Conservation (phyloP, 2,329 filamentous ascomycete species). For the Aspergillus novoparasiticus region DNA sequence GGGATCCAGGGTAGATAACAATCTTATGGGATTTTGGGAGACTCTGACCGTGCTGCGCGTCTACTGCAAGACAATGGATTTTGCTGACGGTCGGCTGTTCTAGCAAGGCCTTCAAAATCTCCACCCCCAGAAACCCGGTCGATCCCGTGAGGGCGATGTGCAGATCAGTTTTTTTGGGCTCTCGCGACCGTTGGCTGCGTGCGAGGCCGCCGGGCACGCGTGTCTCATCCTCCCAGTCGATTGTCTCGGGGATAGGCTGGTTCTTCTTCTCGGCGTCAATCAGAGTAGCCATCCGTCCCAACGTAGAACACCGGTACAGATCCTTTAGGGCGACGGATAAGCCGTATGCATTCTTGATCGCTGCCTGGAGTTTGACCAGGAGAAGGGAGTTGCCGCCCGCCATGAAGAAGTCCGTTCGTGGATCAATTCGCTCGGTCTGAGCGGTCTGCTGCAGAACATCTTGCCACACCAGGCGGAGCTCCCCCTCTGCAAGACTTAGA, state of each 20-base stretch:
- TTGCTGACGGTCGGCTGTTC: conserved; percentile 30
- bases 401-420: conserved; percentile 23
- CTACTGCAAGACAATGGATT: conserved; percentile 50
- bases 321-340: conserved; percentile 28
- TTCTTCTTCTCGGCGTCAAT: neutral
- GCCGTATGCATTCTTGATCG: neutral
- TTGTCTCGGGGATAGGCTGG: no score
- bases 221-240: no score
- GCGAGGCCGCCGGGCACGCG: no score
- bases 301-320: conserved; percentile 14
- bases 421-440: conserved; percentile 4
- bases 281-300: neutral
- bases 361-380: conserved; percentile 35
- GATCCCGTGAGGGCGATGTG: conserved; percentile 28
- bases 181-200: conserved; percentile 20
- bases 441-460: neutral
- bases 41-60: neutral
- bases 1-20: conserved; percentile 39
- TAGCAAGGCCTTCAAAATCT: conserved; percentile 44
- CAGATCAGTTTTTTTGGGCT: neutral
- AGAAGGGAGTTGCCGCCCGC: conserved; percentile 34
- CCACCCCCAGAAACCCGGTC: conserved; percentile 42
- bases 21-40: conserved; percentile 31
- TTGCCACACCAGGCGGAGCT: no score
- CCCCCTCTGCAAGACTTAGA: no score